Evolutionary conservation across 2,329 filamentous ascomycete species (phyloP).

Genomic region (Annulohypoxylon truncatum): DNA sequence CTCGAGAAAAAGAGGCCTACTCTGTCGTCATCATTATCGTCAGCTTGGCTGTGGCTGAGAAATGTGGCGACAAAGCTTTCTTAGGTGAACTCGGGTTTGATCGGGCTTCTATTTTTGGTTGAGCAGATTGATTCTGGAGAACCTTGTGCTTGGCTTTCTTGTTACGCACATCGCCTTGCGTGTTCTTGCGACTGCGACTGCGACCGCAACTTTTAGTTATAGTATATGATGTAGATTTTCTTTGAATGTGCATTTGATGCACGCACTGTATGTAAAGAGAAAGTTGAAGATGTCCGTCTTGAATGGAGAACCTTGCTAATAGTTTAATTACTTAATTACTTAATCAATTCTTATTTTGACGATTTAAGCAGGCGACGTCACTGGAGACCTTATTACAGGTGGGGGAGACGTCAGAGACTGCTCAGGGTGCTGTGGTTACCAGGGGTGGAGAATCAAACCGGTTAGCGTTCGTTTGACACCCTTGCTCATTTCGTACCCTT

Average conservation of each 20-base stretch:
- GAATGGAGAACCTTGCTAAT: slow-evolving; percentile 6
- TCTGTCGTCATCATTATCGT: slow-evolving; percentile 29
- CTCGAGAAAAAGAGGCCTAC: neutral
- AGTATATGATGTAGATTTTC: neutral
- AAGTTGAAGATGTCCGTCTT: no score
- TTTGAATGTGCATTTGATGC: neutral
- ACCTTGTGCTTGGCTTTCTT: slow-evolving; percentile 9
- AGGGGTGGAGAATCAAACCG: slow-evolving; percentile 24
- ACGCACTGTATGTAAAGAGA: neutral
- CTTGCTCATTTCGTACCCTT: slow-evolving; percentile 16
- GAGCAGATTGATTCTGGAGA: slow-evolving; percentile 20
- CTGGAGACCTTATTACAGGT: slow-evolving; percentile 18
- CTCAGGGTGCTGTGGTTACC: slow-evolving; percentile 31
- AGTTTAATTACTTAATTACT: neutral
- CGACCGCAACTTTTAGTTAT: neutral
- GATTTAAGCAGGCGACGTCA: slow-evolving; percentile 30
- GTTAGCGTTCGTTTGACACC: slow-evolving; percentile 35
- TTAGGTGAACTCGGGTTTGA: slow-evolving; percentile 13
- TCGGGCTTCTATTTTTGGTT: slow-evolving; percentile 30
- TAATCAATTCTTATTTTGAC: neutral
- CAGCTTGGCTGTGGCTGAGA: slow-evolving; percentile 37
- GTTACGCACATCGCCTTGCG: slow-evolving; percentile 22
- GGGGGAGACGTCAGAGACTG: slow-evolving; percentile 23
- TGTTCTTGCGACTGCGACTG: slow-evolving; percentile 14
- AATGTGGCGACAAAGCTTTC: slow-evolving; percentile 29